These are phyloP conservation scores for Ephemerocybe angulata DNA, from an alignment of 768 basidiomycete genomes.

Conservation along the genomic window DNA sequence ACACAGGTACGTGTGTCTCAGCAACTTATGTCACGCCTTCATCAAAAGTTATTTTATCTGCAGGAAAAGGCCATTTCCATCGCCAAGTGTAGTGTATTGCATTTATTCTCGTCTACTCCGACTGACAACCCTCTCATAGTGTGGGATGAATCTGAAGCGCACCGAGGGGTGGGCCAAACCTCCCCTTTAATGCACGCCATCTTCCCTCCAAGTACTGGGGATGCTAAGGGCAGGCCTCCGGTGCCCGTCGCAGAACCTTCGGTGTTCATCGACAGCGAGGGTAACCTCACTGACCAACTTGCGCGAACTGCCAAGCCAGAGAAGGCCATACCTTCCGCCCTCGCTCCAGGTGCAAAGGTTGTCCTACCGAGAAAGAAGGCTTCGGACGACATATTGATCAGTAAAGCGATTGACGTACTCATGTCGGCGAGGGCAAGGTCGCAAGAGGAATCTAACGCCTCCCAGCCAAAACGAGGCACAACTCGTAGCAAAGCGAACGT, in stretches of 20 bases:
- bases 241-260: neutral
- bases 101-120: neutral
- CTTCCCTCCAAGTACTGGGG: conserved; percentile 8
- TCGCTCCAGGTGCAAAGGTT: neutral
- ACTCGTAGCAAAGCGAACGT: neutral
- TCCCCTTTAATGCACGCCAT: conserved; percentile 2
- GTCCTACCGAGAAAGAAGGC: neutral
- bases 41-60: neutral
- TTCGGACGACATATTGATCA: neutral
- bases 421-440: neutral
- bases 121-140: neutral
- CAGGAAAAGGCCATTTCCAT: conserved; percentile 8
- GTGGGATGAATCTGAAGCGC: neutral
- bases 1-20: conserved; percentile 10
- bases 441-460: neutral
- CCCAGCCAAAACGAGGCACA: neutral
- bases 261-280: conserved; percentile 7
- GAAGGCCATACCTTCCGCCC: neutral
- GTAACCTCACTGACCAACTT: conserved; percentile 1
- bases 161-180: neutral
- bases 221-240: neutral
- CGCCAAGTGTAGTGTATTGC: neutral
- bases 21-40: neutral
- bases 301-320: neutral
- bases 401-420: neutral